Conservation (phyloP, 768 basidiomycete genomes). For the Termitomyces sp. region DNA sequence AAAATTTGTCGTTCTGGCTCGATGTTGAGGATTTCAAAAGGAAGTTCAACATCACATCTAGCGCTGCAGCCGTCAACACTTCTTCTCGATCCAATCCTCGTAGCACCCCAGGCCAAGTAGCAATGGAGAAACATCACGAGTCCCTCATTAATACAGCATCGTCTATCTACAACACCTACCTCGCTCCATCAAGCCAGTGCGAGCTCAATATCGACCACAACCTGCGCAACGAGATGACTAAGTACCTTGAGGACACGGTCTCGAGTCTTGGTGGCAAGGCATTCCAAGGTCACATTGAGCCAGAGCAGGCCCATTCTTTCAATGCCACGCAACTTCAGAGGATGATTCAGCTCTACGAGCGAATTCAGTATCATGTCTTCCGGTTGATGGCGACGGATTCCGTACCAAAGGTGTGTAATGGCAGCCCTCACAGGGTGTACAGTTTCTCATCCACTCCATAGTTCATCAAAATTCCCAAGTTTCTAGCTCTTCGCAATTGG, state of each 20-base stretch:
- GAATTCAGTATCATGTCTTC: slow-evolving; percentile 96
- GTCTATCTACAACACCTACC: slow-evolving; percentile 89
- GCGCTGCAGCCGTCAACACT: slow-evolving; percentile 61
- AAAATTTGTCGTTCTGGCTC: slow-evolving; percentile 96
- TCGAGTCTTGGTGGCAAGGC: slow-evolving; percentile 68
- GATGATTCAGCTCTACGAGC: slow-evolving; percentile 89
- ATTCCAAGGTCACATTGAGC: slow-evolving; percentile 77
- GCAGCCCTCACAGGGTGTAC: slow-evolving; percentile 3
- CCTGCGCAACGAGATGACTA: slow-evolving; percentile 88
- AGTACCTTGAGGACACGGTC: slow-evolving; percentile 89
- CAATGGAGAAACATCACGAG: slow-evolving; percentile 98
- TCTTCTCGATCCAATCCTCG: slow-evolving; percentile 30
- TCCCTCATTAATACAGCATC: slow-evolving; percentile 92
- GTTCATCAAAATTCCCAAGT: slow-evolving; percentile 87
- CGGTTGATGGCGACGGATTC: slow-evolving; percentile 98
- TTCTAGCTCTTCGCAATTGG: slow-evolving; percentile 74
- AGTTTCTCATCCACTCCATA: slow-evolving; percentile 22
- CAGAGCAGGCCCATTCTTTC: slow-evolving; percentile 75
- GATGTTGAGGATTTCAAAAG: slow-evolving; percentile 97
- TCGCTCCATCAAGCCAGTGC: slow-evolving; percentile 91
- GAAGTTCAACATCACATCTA: slow-evolving; percentile 93
- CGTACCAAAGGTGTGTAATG: slow-evolving; percentile 76
- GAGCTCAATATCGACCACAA: slow-evolving; percentile 99
- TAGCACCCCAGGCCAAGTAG: slow-evolving; percentile 67
- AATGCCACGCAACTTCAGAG: slow-evolving; percentile 95